A percentile compares a stretch with the other conserved stretches of the same genome.
phyloP scores from a whole-genome alignment of 1,284 basidiomycete genomes.

The Lentinula novae-zelandiae region DNA sequence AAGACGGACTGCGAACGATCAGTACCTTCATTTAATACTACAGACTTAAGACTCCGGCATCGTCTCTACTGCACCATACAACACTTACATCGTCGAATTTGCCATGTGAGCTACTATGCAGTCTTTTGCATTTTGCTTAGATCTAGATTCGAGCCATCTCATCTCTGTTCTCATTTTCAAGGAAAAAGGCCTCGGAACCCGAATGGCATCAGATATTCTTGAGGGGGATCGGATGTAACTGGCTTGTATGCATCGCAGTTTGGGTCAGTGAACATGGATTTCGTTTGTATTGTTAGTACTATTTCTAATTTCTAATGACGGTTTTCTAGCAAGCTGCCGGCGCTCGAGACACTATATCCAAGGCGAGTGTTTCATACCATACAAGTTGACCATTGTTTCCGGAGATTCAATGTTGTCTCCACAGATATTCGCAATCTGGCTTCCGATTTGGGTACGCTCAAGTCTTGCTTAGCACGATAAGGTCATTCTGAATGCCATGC shows the following conservation, averaged over 20 bases:
- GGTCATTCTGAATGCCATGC: background rate
- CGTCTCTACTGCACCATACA: conserved; percentile 55
- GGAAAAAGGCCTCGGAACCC: conserved; percentile 61
- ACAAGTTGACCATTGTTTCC: background rate
- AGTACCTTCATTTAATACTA: background rate
- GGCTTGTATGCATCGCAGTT: conserved; percentile 74
- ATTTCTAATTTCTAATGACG: conserved; percentile 1
- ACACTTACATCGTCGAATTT: conserved; percentile 47
- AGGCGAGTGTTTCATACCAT: conserved; percentile 38
- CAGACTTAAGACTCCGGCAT: conserved; percentile 50
- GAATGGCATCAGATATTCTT: conserved; percentile 74
- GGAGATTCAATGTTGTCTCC: background rate
- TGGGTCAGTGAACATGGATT: conserved; percentile 48
- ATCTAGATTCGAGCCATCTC: conserved; percentile 17
- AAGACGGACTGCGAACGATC: background rate
- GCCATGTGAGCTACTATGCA: conserved; percentile 43
- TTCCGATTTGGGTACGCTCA: conserved; percentile 59
- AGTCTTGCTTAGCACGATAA: background rate
- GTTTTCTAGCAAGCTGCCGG: conserved; percentile 62
- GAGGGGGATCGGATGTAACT: conserved; percentile 76
- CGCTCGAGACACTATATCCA: conserved; percentile 69
- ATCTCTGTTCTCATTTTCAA: conserved; percentile 21
- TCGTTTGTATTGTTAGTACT: background rate
- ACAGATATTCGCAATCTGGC: conserved; percentile 65
- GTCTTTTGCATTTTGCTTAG: conserved; percentile 32